These are phyloP conservation scores for Debaryomyces udenii DNA, from an alignment of 1,139 yeast genomes.

Conservation along the genomic window DNA sequence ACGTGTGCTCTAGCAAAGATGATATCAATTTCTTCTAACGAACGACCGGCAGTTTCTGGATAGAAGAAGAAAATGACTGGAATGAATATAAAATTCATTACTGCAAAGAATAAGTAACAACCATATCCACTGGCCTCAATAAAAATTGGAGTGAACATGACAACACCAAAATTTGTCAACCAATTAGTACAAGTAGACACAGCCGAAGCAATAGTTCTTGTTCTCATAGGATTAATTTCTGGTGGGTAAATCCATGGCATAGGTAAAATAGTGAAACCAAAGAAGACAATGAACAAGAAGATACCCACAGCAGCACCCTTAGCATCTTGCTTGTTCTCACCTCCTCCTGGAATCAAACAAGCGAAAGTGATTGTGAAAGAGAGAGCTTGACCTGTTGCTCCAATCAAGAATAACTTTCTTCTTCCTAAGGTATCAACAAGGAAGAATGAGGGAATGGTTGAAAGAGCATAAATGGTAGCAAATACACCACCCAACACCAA, in stretches of 20 bases:
- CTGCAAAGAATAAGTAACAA: constrained; percentile 44
- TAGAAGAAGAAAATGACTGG: constrained; percentile 47
- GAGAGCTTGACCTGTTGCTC: constrained; percentile 48
- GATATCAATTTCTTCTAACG: constrained; percentile 47
- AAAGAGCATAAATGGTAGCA: constrained; percentile 58
- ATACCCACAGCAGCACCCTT: constrained; percentile 54
- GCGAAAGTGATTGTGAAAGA: constrained; percentile 42
- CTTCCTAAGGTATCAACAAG: constrained; percentile 64
- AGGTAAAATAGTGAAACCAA: constrained; percentile 56
- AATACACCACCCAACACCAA: constrained; percentile 64
- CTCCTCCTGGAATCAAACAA: constrained; percentile 32
- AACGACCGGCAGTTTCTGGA: constrained; percentile 50
- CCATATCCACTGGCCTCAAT: constrained; percentile 41
- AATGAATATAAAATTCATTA: constrained; percentile 36
- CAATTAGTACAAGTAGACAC: constrained; percentile 49
- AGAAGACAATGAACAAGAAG: constrained; percentile 52
- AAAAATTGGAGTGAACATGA: constrained; percentile 48
- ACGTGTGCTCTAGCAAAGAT: constrained; percentile 48
- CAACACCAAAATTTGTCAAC: constrained; percentile 46
- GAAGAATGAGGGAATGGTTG: constrained; percentile 62
- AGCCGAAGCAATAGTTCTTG: constrained; percentile 58
- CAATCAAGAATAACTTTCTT: constrained; percentile 55
- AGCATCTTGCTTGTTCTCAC: constrained; percentile 29
- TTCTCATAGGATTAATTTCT: constrained; percentile 58
- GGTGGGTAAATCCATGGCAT: constrained; percentile 61